phyloP scores from a whole-genome alignment of 139 green algal species.

The Picochlorum sp. region DNA sequence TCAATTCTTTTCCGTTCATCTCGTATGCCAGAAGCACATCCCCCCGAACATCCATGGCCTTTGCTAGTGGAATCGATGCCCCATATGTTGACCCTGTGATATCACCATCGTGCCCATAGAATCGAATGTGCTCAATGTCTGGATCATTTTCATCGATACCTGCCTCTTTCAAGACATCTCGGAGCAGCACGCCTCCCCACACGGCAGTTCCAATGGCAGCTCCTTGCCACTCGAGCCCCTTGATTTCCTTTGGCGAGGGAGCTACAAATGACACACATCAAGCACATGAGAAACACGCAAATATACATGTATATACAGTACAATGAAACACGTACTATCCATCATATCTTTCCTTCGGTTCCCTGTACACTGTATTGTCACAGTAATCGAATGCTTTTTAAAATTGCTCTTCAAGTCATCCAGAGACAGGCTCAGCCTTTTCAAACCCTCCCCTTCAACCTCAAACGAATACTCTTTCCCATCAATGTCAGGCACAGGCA shows the following conservation, averaged over 20 bases:
- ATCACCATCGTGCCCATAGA: constrained; percentile 65
- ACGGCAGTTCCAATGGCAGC: constrained; percentile 62
- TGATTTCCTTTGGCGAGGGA: constrained; percentile 30
- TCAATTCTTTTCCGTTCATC: constrained; percentile 83
- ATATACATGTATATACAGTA: no score
- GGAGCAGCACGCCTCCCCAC: constrained; percentile 65
- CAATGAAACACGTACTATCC: constrained; percentile 1
- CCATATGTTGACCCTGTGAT: constrained; percentile 34
- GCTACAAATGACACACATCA: constrained; percentile 6
- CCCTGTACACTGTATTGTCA: constrained; percentile 74
- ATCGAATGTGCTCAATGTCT: constrained; percentile 38
- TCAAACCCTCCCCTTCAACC: constrained; percentile 53
- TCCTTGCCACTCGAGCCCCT: constrained; percentile 68
- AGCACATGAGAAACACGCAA: no score
- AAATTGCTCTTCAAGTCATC: constrained; percentile 64
- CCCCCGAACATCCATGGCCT: constrained; percentile 38
- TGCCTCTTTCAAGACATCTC: constrained; percentile 66
- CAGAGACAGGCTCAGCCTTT: constrained; percentile 46
- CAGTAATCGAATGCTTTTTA: constrained; percentile 57
- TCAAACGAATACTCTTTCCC: constrained; percentile 23
- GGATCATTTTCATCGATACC: constrained; percentile 30
- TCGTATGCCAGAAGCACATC: constrained; percentile 86
- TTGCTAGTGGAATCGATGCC: constrained; percentile 62
- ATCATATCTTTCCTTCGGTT: constrained; percentile 65
- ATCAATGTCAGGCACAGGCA: constrained; percentile 65